These are phyloP conservation scores for Phenoliferia sp. DNA, from an alignment of 1,284 basidiomycete genomes.

Conservation along the genomic window DNA sequence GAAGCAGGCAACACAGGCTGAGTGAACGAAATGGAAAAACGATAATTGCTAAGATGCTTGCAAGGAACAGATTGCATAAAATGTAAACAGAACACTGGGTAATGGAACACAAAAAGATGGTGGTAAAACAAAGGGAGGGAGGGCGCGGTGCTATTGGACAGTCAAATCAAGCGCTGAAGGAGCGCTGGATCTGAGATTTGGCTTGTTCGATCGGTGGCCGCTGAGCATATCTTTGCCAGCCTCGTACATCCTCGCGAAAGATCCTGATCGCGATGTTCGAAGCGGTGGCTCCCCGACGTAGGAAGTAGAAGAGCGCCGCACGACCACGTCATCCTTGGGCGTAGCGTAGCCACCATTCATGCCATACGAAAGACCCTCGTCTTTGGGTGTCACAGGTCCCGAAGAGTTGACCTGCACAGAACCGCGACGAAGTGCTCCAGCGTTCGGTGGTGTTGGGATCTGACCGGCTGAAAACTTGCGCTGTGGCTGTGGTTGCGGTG, in stretches of 20 bases:
- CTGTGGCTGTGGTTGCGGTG: not conserved
- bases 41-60: too few species aligned
- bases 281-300: conserved; percentile 8
- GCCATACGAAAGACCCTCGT: conserved; percentile 17
- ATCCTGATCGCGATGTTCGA: conserved; percentile 13
- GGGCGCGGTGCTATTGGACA: too few species aligned
- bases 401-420: conserved; percentile 7
- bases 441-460: not conserved
- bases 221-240: conserved; percentile 10
- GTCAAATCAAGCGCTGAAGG: too few species aligned
- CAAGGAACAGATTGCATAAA: too few species aligned
- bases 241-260: conserved; percentile 18
- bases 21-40: too few species aligned
- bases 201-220: not conserved
- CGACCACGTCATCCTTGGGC: not conserved
- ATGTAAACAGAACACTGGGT: too few species aligned
- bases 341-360: not conserved
- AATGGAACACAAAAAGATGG: too few species aligned
- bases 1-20: too few species aligned
- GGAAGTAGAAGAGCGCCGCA: not conserved
- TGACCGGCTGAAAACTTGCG: not conserved
- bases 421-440: not conserved
- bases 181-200: not conserved
- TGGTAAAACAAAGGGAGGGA: too few species aligned
- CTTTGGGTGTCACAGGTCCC: conserved; percentile 23